Percentiles rank a stretch among this genome's conserved stretches.
Conservation (phyloP, 169 alveolate genomes). For the Cyclospora cayetanensis region DNA sequence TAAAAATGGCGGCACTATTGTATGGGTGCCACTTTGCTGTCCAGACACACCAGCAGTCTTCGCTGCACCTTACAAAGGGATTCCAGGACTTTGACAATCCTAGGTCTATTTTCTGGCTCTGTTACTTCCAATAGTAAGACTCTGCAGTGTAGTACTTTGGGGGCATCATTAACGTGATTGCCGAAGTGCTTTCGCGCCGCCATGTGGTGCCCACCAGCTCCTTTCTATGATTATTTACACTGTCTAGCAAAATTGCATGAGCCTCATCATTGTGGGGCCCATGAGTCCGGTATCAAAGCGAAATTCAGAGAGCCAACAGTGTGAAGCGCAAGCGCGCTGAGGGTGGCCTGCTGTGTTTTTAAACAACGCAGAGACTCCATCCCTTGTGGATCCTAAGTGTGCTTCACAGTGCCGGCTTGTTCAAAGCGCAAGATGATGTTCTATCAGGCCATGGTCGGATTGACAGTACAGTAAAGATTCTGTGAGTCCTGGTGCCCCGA, state of each 20-base stretch:
- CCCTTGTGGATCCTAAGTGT: not conserved
- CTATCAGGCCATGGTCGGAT: not conserved
- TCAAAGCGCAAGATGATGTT: not conserved
- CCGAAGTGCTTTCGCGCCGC: not conserved
- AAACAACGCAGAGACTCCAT: not conserved
- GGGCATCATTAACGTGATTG: not conserved
- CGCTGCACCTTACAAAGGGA: not conserved
- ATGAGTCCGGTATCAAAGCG: too few relatives aligned
- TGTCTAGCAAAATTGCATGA: too few relatives aligned
- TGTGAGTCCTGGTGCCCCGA: too few relatives aligned
- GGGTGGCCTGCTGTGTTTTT: not conserved
- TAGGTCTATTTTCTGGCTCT: not conserved
- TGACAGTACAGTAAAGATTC: not conserved
- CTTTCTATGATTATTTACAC: not conserved
- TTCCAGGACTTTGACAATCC: not conserved
- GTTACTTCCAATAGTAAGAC: not conserved
- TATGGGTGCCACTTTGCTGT: not conserved
- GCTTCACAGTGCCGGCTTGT: not conserved
- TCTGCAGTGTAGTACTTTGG: not conserved
- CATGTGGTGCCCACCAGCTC: not conserved
- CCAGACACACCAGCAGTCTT: not conserved
- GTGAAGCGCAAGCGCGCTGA: not conserved
- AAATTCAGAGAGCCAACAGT: too few relatives aligned
- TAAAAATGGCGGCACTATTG: not conserved
- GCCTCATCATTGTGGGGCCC: too few relatives aligned